phyloP scores from a whole-genome alignment of 768 basidiomycete species.

The Kwoniella heveanensis region DNA sequence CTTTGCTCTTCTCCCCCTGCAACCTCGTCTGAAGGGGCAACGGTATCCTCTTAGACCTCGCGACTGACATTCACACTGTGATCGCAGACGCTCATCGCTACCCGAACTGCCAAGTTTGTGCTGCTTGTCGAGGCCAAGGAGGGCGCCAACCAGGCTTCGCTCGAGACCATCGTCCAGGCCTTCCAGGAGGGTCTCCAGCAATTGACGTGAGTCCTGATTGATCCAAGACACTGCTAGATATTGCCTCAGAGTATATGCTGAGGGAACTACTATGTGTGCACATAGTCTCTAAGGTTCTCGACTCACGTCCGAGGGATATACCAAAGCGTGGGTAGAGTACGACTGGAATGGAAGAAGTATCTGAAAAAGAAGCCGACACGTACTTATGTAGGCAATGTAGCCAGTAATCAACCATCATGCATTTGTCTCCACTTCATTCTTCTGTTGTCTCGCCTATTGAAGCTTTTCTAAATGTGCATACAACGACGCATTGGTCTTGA shows the following conservation, averaged over 20 bases:
- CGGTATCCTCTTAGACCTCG: too few relatives aligned
- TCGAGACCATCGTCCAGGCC: conserved; percentile 29
- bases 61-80: too few relatives aligned
- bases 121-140: conserved; percentile 32
- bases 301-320: neutral
- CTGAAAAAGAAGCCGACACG: neutral
- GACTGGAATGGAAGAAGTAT: neutral
- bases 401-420: neutral
- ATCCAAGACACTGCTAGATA: too few relatives aligned
- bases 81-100: conserved; percentile 27
- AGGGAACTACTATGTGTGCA: too few relatives aligned
- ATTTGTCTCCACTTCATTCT: too few relatives aligned
- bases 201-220: conserved; percentile 37
- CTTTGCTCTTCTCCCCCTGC: neutral
- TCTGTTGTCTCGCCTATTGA: too few relatives aligned
- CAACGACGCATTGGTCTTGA: too few relatives aligned
- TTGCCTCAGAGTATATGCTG: too few relatives aligned
- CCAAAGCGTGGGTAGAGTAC: too few relatives aligned
- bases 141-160: conserved; percentile 19
- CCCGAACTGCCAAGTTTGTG: conserved; percentile 33
- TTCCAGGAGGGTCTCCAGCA: conserved; percentile 36
- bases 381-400: neutral
- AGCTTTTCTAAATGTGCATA: too few relatives aligned
- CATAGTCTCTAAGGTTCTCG: neutral
- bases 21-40: too few relatives aligned